Conservation (phyloP, 768 basidiomycete species). For the Saitozyma podzolica region DNA sequence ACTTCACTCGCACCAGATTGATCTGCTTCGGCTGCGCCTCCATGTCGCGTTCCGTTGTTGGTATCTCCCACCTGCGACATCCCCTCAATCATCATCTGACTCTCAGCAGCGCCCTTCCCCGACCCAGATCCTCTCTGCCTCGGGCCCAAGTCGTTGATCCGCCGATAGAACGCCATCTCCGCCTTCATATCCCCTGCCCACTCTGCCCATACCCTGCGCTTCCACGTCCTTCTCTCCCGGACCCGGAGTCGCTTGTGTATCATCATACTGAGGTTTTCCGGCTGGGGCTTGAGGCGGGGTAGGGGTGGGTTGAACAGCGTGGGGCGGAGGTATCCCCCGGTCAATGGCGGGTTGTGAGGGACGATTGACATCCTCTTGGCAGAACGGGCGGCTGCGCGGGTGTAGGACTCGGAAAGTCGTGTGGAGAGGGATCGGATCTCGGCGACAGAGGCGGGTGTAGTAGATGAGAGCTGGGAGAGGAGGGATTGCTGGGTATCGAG, state of each 20-base stretch:
- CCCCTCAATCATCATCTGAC: not conserved
- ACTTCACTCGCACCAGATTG: too few relatives aligned
- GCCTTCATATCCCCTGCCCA: slow-evolving; percentile 28
- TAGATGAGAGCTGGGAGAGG: slow-evolving; percentile 52
- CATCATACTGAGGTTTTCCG: slow-evolving; percentile 68
- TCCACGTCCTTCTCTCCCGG: slow-evolving; percentile 57
- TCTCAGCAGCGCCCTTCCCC: slow-evolving; percentile 6
- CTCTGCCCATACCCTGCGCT: slow-evolving; percentile 15
- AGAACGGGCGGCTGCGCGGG: not conserved
- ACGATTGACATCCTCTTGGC: not conserved
- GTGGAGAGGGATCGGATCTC: not conserved
- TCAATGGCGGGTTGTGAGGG: slow-evolving; percentile 53
- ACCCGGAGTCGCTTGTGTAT: slow-evolving; percentile 59
- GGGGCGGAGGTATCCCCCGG: slow-evolving; percentile 69
- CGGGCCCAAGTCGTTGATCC: not conserved
- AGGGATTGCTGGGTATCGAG: slow-evolving; percentile 47
- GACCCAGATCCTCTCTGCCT: not conserved
- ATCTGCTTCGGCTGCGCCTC: too few relatives aligned
- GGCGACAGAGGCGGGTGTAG: not conserved
- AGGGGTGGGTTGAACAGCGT: slow-evolving; percentile 68
- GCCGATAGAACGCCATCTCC: slow-evolving; percentile 35
- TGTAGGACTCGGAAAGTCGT: not conserved
- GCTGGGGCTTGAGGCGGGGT: slow-evolving; percentile 78
- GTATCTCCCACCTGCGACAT: not conserved
- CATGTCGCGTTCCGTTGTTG: too few relatives aligned